These are phyloP conservation scores for Boletus rubroflammeus DNA, from an alignment of 768 basidiomycete species.

Conservation along the genomic window DNA sequence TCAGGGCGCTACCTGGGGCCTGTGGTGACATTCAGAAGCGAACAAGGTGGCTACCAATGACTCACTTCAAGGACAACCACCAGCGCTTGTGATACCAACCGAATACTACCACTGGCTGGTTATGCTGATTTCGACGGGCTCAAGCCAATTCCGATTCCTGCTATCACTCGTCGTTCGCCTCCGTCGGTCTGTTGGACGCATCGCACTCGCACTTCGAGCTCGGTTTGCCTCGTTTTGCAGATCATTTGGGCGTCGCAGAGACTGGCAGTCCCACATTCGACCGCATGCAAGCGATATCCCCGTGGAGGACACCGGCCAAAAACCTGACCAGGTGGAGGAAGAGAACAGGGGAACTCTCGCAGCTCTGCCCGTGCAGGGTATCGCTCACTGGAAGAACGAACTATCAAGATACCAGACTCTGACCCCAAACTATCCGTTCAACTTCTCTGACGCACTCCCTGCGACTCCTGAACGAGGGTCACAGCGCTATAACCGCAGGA, in stretches of 20 bases:
- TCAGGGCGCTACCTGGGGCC: too few species aligned
- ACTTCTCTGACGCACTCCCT: neutral
- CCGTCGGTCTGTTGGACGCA: neutral
- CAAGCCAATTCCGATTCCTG: neutral
- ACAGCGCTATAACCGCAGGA: slow-evolving; percentile 5
- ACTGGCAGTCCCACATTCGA: neutral
- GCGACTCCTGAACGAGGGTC: slow-evolving; percentile 10
- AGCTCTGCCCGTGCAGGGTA: neutral
- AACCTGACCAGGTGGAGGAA: neutral
- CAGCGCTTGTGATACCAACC: neutral
- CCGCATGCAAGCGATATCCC: neutral
- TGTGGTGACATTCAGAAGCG: too few species aligned
- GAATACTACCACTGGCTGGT: neutral
- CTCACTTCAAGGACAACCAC: too few species aligned
- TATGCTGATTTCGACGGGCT: neutral
- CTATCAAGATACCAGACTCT: neutral
- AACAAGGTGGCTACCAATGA: too few species aligned
- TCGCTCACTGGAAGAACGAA: neutral
- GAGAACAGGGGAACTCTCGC: neutral
- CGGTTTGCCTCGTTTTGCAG: slow-evolving; percentile 5
- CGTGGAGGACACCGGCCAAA: too few species aligned
- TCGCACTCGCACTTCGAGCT: neutral
- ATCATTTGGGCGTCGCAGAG: neutral
- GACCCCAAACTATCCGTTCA: neutral
- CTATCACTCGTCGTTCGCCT: slow-evolving; percentile 8